Percentiles rank a stretch among this genome's conserved stretches.
Conservation (phyloP, 306 rosid genomes). For the Lupinus albus region DNA sequence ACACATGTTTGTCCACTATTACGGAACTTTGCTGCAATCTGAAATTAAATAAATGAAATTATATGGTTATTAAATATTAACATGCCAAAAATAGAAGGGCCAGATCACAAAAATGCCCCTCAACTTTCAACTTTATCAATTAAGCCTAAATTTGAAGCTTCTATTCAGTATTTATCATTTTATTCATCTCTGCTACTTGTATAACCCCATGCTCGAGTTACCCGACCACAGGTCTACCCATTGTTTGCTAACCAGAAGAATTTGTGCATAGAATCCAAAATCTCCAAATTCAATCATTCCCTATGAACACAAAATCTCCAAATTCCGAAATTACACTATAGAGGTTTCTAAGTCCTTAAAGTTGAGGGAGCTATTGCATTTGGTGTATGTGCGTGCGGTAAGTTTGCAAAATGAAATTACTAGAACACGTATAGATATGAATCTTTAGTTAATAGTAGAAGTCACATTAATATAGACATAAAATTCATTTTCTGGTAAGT, state of each 20-base stretch:
- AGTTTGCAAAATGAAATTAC: neutral
- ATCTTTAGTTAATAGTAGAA: neutral
- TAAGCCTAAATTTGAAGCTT: constrained; percentile 23
- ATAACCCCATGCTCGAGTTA: constrained; percentile 15
- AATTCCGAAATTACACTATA: constrained; percentile 17
- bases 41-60: constrained; percentile 40
- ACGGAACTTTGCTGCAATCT: constrained; percentile 95
- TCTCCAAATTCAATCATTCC: too few relatives aligned
- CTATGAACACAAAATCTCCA: neutral
- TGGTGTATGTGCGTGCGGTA: too few relatives aligned
- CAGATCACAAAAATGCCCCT: constrained; percentile 2
- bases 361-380: neutral
- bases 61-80: constrained; percentile 30
- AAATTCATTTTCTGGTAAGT: constrained; percentile 14
- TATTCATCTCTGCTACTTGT: neutral
- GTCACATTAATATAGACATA: neutral
- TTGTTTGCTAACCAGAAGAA: constrained; percentile 24
- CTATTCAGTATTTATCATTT: neutral
- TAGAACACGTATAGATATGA: neutral
- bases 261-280: neutral
- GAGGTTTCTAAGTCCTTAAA: neutral
- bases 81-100: constrained; percentile 2
- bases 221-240: constrained; percentile 21
- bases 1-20: constrained; percentile 97
- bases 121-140: constrained; percentile 30